phyloP scores from a whole-genome alignment of 164 flowering plant species.

The Chimonanthus salicifolius region DNA sequence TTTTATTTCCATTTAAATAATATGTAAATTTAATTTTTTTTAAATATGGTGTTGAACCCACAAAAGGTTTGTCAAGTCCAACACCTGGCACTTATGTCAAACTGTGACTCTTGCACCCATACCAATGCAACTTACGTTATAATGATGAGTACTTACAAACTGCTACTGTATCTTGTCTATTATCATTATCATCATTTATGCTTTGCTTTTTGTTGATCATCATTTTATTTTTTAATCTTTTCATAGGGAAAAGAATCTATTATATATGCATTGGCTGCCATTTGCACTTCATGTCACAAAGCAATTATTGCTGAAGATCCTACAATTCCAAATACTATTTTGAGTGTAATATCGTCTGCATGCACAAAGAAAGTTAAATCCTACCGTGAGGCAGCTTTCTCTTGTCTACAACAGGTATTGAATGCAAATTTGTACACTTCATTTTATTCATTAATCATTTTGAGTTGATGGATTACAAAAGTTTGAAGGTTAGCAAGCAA shows the following conservation, averaged over 20 bases:
- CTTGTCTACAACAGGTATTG: conserved; percentile 71
- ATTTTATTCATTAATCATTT: neutral
- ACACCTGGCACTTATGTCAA: no score
- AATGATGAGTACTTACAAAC: no score
- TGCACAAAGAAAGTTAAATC: conserved; percentile 67
- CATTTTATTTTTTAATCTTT: no score
- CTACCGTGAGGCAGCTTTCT: conserved; percentile 84
- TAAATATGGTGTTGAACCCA: no score
- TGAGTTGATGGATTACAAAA: no score
- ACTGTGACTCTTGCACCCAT: no score
- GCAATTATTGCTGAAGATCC: conserved; percentile 61
- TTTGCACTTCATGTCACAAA: conserved; percentile 66
- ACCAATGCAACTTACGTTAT: no score
- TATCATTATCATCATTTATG: neutral
- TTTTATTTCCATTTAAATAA: no score
- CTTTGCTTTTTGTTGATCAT: no score
- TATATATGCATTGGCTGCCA: conserved; percentile 68
- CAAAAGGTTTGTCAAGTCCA: no score
- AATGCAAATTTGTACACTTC: neutral
- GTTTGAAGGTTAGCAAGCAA: neutral
- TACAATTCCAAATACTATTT: conserved; percentile 44
- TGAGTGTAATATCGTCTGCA: conserved; percentile 58
- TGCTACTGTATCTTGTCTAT: no score
- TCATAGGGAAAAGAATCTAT: conserved; percentile 85
- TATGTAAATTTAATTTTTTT: no score